A percentile compares a stretch with the other conserved stretches of the same genome.
Conservation (phyloP, 1,284 basidiomycete genomes). For the Tilletia setariae region DNA sequence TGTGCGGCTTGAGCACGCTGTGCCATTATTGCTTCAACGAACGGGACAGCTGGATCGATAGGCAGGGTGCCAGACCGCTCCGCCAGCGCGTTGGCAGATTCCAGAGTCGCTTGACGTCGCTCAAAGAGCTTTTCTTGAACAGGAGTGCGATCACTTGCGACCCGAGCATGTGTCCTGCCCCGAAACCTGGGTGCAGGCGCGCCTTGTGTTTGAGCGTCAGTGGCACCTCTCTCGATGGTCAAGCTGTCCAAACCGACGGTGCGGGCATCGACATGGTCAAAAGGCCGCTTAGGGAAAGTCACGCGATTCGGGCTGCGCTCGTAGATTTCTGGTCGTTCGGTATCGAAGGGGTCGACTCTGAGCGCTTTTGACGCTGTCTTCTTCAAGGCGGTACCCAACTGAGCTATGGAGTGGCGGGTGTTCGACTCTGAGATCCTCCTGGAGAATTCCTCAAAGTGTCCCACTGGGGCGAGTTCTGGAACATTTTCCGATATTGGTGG, state of each 20-base stretch:
- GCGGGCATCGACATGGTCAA: not conserved
- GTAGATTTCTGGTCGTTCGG: not conserved
- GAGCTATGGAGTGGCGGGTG: not conserved
- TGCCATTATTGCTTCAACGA: conserved; percentile 57
- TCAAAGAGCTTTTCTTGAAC: not conserved
- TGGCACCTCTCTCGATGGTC: not conserved
- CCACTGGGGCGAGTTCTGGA: not conserved
- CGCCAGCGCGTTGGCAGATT: not conserved
- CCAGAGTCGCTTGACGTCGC: conserved; percentile 6
- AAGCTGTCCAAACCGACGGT: not conserved
- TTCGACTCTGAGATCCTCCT: not conserved
- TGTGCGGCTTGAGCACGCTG: conserved; percentile 53
- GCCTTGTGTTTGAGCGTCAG: not conserved
- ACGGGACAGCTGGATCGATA: conserved; percentile 55
- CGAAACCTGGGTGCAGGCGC: not conserved
- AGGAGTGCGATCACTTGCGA: not conserved
- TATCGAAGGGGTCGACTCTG: conserved; percentile 13
- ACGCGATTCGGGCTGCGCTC: conserved; percentile 12
- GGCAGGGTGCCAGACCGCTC: conserved; percentile 30
- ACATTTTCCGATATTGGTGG: not conserved
- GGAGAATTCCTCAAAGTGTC: not conserved
- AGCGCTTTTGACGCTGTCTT: conserved; percentile 2
- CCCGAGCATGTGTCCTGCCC: not conserved
- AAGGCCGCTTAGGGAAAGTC: conserved; percentile 6
- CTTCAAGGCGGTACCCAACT: conserved; percentile 10